Percentiles rank a stretch among this genome's conserved stretches.
Evolutionary conservation across 768 basidiomycete species (phyloP).

Genomic region (Lactifluus piperatus): DNA sequence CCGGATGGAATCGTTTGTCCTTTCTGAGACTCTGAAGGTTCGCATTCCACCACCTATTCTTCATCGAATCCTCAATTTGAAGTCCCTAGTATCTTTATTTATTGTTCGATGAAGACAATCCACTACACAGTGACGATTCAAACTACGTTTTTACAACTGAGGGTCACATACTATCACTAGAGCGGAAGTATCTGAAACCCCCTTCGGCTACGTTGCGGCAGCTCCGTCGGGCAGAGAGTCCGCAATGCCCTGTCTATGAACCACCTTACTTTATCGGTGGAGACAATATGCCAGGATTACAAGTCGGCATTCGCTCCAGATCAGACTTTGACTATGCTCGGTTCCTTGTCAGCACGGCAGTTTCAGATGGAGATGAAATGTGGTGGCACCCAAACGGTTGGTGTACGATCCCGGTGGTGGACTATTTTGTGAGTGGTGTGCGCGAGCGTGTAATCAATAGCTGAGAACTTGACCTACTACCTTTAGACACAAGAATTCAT

Average conservation of each 20-base stretch:
- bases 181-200: constrained; percentile 42
- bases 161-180: constrained; percentile 78
- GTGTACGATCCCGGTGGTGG: constrained; percentile 62
- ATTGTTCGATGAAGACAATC: constrained; percentile 81
- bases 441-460: not conserved
- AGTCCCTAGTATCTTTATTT: constrained; percentile 75
- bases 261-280: constrained; percentile 31
- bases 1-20: constrained; percentile 95
- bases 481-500: constrained; percentile 75
- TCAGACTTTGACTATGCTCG: constrained; percentile 77
- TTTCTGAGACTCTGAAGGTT: constrained; percentile 89
- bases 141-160: constrained; percentile 94
- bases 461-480: constrained; percentile 1
- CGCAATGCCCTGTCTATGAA: constrained; percentile 68
- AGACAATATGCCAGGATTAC: constrained; percentile 38
- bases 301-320: constrained; percentile 61
- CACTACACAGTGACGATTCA: constrained; percentile 63
- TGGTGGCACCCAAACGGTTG: constrained; percentile 64
- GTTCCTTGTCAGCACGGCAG: constrained; percentile 47
- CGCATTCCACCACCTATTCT: constrained; percentile 2
- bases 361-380: constrained; percentile 41
- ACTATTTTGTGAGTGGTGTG: constrained; percentile 51
- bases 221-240: constrained; percentile 51
- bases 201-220: constrained; percentile 51
- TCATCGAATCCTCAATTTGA: not conserved